Base-by-base conservation (phyloP, 2,329 filamentous ascomycete species). In the Penicillium sp. region DNA sequence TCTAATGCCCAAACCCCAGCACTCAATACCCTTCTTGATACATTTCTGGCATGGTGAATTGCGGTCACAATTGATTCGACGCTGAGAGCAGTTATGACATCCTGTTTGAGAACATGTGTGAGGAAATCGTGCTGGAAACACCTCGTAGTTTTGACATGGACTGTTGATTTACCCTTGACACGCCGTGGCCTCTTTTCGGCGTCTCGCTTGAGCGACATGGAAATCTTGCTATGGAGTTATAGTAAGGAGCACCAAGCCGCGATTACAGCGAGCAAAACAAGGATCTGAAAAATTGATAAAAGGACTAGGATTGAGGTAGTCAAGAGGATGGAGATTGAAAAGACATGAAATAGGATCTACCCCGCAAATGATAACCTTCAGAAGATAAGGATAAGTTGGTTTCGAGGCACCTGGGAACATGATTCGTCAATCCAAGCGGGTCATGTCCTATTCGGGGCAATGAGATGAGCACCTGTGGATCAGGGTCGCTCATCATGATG, bases 51-150 rank as follows among this genome's bases (percentile, higher is more conserved):
- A 57, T n/a, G 44, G 46, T 4, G 38, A 18, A 11, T 39, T 43
- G 3, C 50, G 50, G 21, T 59, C 57, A 22, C 57, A 59, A 45
- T 57, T 56, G 18, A 59, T 57, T 31, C 57, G 57, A 11, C 57
- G 48, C 42, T 59, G 57, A 3, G 57, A 59, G 32, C 54, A 59
- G 32, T 59, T 56, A 21, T 59, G 50, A 41, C 57, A 59, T 13
- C 57, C 57, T 59, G 14, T 18, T n/a, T 27, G 24, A 6, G 5
- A 5, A 27, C 2, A 27, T 8, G 4, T 2, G 24, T 27, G 5
- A 5, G 8, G 4, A 27, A 27, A 27, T 1, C 2, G 24, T 27
- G 24, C 24, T 8, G 4, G 24, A 27, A 27, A 8, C 24, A 27
- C 24, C 5, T 1, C 2, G 5, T 6, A 27, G 8, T 6, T 27